Evolutionary conservation across 2,329 filamentous ascomycete species (phyloP), one percentile per base, ranked within the genome.

Genomic region (Davidsoniella neocaledoniae): DNA sequence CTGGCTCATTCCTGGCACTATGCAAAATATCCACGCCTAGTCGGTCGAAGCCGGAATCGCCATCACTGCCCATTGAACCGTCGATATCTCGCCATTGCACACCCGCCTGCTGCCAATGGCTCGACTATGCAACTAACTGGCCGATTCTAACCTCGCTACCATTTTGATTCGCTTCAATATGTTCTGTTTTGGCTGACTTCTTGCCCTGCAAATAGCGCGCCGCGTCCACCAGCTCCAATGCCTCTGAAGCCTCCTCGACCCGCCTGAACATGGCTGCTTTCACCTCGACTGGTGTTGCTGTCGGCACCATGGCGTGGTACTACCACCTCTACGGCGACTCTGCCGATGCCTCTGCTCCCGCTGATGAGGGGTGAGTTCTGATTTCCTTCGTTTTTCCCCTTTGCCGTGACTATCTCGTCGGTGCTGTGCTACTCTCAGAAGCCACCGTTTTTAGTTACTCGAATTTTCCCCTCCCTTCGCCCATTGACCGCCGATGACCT

Each of bases 301-400:
- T 86, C 68, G 88, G 87, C 61, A 90, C 90, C 58, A 80, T 90
- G 62, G 88, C 86, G 60, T 96, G 88, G 87, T 96, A 95, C 73
- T 94, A 90, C 68, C 86, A 94, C 70, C 81, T 94, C 60, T 96
- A 94, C 69, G 91, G 88, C 62, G 79, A 85, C 61, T 80, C 83
- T 61, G 83, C 85, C 55, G 78, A 86, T 68, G 91, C 91, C 60
- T 83, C 83, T 80, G 88, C 90, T 60, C 87, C 86, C 56, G 83
- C 83, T 63, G 91, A 98, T 74, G 91, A 98, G 79, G 91, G 91
- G 91, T 98, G 76, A 81, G 90, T 83, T 48, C 44, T 46, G 26
- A 21, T 21, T 19, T 45, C 41, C 38, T 36, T 33, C 8, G 3
- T 33, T 33, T 12, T 33, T 9, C 10, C 26, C 26, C 10, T 53